phyloP scores from a whole-genome alignment of 306 rosid species.

The Glycine soja region DNA sequence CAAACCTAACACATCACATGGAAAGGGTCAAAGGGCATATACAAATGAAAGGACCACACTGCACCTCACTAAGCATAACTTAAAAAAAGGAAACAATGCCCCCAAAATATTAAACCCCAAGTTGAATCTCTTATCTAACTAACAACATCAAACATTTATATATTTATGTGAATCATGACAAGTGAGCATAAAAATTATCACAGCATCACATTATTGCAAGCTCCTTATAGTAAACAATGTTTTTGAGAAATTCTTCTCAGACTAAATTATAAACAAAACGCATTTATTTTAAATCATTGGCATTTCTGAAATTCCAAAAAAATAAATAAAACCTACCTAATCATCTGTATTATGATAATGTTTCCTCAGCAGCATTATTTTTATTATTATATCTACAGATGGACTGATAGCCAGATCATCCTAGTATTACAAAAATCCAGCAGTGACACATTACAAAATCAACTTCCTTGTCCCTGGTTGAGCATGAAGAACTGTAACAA shows the following conservation, averaged over 20 bases:
- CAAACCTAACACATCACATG: constrained; percentile 39
- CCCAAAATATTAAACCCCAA: constrained; percentile 14
- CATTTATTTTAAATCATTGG: constrained; percentile 40
- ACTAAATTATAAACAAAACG: constrained; percentile 29
- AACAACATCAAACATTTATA: background rate
- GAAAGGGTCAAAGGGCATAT: constrained; percentile 17
- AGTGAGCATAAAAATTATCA: background rate
- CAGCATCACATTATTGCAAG: constrained; percentile 32
- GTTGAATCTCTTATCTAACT: constrained; percentile 10
- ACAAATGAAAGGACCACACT: constrained; percentile 35
- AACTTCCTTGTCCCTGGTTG: constrained; percentile 47
- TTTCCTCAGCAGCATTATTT: constrained; percentile 45
- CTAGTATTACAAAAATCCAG: constrained; percentile 52
- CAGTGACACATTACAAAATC: constrained; percentile 39
- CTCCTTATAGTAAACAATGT: constrained; percentile 46
- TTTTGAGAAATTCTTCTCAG: constrained; percentile 40
- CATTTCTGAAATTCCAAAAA: constrained; percentile 12
- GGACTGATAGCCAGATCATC: constrained; percentile 47
- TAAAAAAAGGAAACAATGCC: background rate
- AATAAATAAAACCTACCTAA: background rate
- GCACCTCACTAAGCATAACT: constrained; percentile 18
- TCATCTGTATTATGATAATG: constrained; percentile 35
- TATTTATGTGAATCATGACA: constrained; percentile 22
- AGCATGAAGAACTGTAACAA: constrained; percentile 14
- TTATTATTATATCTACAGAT: constrained; percentile 55